Percentiles rank a stretch among this genome's conserved stretches.
phyloP scores from a whole-genome alignment of 2,329 filamentous ascomycete species.

The Davidsoniella virescens region DNA sequence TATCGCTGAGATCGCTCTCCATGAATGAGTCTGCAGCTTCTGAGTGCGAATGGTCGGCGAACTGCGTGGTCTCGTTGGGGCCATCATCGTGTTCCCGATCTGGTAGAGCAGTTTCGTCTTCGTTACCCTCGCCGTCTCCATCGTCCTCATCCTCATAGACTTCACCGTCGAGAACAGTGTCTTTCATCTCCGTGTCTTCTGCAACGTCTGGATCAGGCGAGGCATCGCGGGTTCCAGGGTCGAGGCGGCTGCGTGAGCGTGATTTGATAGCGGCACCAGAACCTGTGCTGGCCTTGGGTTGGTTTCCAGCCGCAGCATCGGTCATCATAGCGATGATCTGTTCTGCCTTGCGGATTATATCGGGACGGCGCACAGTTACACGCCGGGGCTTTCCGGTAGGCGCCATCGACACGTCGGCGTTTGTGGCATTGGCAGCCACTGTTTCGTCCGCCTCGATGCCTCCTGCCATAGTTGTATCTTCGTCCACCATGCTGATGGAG shows the following conservation, averaged over 20 bases:
- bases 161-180: constrained; percentile 20
- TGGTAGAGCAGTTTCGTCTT: constrained; percentile 1
- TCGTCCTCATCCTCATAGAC: constrained; percentile 16
- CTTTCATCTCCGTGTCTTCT: constrained; percentile 30
- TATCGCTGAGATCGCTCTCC: constrained; percentile 53
- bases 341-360: constrained; percentile 46
- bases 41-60: constrained; percentile 16
- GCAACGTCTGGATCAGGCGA: constrained; percentile 18
- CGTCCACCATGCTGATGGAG: neutral
- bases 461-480: constrained; percentile 14
- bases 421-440: neutral
- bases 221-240: constrained; percentile 2
- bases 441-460: constrained; percentile 17
- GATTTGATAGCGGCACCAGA: neutral
- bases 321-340: constrained; percentile 27
- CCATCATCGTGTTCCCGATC: constrained; percentile 19
- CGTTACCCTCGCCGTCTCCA: constrained; percentile 17
- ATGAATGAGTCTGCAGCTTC: constrained; percentile 36
- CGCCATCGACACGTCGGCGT: neutral
- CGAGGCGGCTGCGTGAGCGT: neutral
- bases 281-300: neutral
- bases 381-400: constrained; percentile 22
- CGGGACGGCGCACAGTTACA: constrained; percentile 34
- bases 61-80: constrained; percentile 18
- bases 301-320: neutral